Evolutionary conservation across 352 stramenopile species (phyloP).

Genomic region (Aphanomyces cochlioides): DNA sequence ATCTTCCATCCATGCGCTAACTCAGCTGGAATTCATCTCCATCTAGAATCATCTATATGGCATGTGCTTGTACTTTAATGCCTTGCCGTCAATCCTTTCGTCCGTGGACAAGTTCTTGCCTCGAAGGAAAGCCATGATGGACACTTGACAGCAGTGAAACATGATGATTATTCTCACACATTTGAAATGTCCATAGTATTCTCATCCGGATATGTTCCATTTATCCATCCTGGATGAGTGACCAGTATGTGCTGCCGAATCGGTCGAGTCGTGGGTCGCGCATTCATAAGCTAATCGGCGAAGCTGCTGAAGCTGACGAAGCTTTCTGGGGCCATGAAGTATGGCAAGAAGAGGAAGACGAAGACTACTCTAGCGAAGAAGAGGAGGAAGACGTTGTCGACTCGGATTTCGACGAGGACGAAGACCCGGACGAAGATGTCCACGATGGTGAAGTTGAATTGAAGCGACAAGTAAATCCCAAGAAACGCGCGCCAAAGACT

Average conservation of each 20-base stretch:
- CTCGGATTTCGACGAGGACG: constrained; percentile 83
- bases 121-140: too few relatives aligned
- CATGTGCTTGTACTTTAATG: too few relatives aligned
- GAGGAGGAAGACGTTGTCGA: constrained; percentile 87
- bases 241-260: constrained; percentile 42
- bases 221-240: background rate
- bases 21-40: too few relatives aligned
- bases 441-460: constrained; percentile 61
- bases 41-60: too few relatives aligned
- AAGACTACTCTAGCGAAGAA: constrained; percentile 86
- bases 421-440: constrained; percentile 74
- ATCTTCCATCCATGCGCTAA: too few relatives aligned
- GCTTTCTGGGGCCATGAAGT: constrained; percentile 84
- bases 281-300: constrained; percentile 81
- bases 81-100: too few relatives aligned
- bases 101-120: too few relatives aligned
- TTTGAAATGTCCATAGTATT: too few relatives aligned
- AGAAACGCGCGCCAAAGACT: background rate
- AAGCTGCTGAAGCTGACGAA: constrained; percentile 82
- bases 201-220: too few relatives aligned
- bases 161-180: too few relatives aligned
- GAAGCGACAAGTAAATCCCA: background rate
- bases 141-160: too few relatives aligned
- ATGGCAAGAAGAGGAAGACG: constrained; percentile 79
- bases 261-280: constrained; percentile 65